These are phyloP conservation scores for Taxawa tesnikishii DNA, from an alignment of 2,329 filamentous ascomycete species.

Conservation along the genomic window DNA sequence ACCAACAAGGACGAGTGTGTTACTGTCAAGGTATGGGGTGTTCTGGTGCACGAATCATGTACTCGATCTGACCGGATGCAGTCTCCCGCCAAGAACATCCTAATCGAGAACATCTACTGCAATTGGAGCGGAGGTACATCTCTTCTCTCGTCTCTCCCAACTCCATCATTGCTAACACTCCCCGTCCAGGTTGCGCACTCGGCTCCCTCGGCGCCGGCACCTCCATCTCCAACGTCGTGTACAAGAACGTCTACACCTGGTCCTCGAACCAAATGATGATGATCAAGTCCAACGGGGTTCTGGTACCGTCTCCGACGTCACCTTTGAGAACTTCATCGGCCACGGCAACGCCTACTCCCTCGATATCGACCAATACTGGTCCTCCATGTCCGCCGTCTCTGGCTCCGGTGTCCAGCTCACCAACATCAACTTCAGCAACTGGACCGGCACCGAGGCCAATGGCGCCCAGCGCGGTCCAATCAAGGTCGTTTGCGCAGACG, in stretches of 20 bases:
- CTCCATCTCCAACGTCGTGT: conserved; percentile 40
- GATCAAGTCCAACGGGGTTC: conserved; percentile 49
- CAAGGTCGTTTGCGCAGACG: conserved; percentile 38
- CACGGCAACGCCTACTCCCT: conserved; percentile 47
- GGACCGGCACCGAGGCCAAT: conserved; percentile 41
- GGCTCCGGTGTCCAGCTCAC: conserved; percentile 41
- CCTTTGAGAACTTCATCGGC: conserved; percentile 48
- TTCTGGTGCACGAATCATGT: not conserved
- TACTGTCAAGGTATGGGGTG: conserved; percentile 45
- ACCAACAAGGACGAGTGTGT: conserved; percentile 53
- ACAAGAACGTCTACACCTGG: conserved; percentile 46
- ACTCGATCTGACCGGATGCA: not conserved
- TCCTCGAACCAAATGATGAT: conserved; percentile 48
- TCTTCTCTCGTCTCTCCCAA: too few relatives aligned
- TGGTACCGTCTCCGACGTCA: conserved; percentile 38
- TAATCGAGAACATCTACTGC: conserved; percentile 50
- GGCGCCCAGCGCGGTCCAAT: conserved; percentile 41
- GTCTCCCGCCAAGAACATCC: conserved; percentile 38
- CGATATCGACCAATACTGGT: conserved; percentile 44
- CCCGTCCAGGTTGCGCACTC: conserved; percentile 34
- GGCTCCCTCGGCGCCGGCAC: conserved; percentile 40
- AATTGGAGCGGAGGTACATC: conserved; percentile 48
- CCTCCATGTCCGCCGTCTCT: conserved; percentile 23
- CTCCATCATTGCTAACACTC: not conserved
- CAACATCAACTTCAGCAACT: conserved; percentile 42